Evolutionary conservation across 2,329 filamentous ascomycete species (phyloP).

Genomic region (Ophiostoma populinum): DNA sequence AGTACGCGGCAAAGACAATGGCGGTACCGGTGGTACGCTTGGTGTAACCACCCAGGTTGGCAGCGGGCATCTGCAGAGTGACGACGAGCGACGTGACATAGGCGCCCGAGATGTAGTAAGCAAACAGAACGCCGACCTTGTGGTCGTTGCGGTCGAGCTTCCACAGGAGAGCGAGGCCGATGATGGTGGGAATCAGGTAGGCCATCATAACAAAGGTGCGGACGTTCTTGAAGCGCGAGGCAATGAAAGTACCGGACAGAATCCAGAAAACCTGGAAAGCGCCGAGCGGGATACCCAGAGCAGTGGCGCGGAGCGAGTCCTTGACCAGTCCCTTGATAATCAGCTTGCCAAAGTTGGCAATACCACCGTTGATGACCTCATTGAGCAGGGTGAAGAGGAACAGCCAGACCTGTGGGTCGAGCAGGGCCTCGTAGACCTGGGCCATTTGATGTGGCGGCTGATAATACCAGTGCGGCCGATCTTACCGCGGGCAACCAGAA

Average conservation of each 20-base stretch:
- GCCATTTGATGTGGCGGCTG: constrained; percentile 3
- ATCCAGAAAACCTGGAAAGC: constrained; percentile 5
- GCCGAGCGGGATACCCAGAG: constrained; percentile 3
- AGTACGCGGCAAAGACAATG: constrained; percentile 41
- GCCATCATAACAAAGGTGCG: constrained; percentile 1
- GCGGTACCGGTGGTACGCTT: constrained; percentile 49
- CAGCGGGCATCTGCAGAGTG: constrained; percentile 26
- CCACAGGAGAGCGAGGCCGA: constrained; percentile 3
- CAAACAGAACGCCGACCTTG: constrained; percentile 3
- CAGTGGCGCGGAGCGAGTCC: constrained; percentile 23
- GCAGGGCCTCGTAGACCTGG: constrained; percentile 4
- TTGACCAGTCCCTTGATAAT: constrained; percentile 29
- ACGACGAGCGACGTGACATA: constrained; percentile 3
- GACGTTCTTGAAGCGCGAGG: constrained; percentile 2
- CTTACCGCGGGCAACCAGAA: constrained; percentile 2
- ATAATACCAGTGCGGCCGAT: constrained; percentile 5
- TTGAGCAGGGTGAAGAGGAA: constrained; percentile 4
- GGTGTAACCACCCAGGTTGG: constrained; percentile 36
- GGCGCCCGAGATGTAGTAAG: constrained; percentile 4
- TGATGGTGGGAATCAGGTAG: not conserved
- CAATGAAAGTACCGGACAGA: constrained; percentile 1
- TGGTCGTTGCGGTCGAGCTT: constrained; percentile 3
- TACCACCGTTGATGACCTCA: constrained; percentile 5
- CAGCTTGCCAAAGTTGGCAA: constrained; percentile 24
- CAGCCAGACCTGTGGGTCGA: constrained; percentile 6